Evolutionary conservation across 192 early-diverging fungal genomes (phyloP), one percentile per base, ranked within the genome.

Genomic region (Spizellomyces punctatus): DNA sequence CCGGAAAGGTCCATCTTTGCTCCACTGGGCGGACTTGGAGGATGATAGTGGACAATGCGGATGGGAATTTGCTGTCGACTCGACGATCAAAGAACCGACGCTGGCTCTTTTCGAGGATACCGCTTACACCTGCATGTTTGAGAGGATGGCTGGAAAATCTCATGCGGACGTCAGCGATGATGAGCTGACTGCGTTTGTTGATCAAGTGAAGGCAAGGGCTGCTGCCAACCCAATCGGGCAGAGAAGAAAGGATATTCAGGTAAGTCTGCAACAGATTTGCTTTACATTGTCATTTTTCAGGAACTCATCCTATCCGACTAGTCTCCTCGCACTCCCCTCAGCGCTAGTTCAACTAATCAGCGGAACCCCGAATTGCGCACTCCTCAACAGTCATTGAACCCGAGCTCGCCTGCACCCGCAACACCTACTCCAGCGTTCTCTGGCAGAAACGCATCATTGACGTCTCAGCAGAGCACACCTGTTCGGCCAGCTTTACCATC

Each of bases 101-200:
- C 60, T 80, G 17, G 74, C 74, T 22, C 70, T 78, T 46, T 90
- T 92, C 76, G 88, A 90, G 73, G 62, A 79, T 21, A 83, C 80
- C 8, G 66, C 83, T n/a, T 89, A 90, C 67, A 77, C 83, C 9
- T 91, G 84, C 73, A 91, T 91, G 86, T 89, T 80, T 62, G 86
- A 92, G 66, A 78, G 82, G 43, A 76, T 81, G 56, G 61, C 77
- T 19, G 59, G 76, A 57, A 81, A 80, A 50, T 63, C 73, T 10
- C 79, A 81, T 52, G 78, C 81, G 10, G 79, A 85, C 5, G 85
- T 82, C 0, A 75, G 72, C 0, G 88, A 89, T 43, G 73, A 81
- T 36, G 85, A 86, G 21, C 69, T 91, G 45, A 69, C 75, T 36
- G 79, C 70, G 36, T 91, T 77, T 75, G 70, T 78, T 10, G 69